A percentile compares a stretch with the other conserved stretches of the same genome.
Conservation (phyloP, 1,139 yeast species). For the Yamadazyma pseudoaaseri region DNA sequence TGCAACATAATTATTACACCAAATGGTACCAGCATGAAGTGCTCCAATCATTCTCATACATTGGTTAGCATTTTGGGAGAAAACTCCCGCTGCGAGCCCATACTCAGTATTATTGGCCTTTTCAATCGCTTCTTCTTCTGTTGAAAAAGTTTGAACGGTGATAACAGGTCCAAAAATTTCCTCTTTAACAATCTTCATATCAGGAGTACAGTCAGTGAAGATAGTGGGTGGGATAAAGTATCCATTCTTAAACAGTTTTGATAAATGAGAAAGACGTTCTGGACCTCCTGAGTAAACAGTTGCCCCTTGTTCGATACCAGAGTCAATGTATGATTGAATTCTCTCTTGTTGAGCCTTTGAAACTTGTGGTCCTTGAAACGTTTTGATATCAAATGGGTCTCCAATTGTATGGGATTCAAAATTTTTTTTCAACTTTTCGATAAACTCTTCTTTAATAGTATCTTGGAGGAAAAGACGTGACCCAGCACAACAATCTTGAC, state of each 20-base stretch:
- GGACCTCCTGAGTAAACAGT: slow-evolving; percentile 44
- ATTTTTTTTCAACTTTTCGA: slow-evolving; percentile 37
- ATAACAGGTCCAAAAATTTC: slow-evolving; percentile 66
- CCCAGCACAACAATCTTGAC: slow-evolving; percentile 48
- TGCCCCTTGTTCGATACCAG: slow-evolving; percentile 59
- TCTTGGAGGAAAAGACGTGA: slow-evolving; percentile 47
- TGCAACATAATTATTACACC: slow-evolving; percentile 70
- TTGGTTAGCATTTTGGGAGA: slow-evolving; percentile 54
- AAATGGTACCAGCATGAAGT: slow-evolving; percentile 53
- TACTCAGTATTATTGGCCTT: slow-evolving; percentile 52
- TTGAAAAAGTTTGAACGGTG: slow-evolving; percentile 47
- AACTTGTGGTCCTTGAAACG: slow-evolving; percentile 80
- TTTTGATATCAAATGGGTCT: slow-evolving; percentile 53
- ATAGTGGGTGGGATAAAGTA: slow-evolving; percentile 53
- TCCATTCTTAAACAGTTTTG: slow-evolving; percentile 39
- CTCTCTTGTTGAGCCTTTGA: slow-evolving; percentile 67
- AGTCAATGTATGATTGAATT: slow-evolving; percentile 46
- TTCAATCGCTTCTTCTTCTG: slow-evolving; percentile 52
- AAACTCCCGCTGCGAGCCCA: slow-evolving; percentile 74
- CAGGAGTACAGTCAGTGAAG: slow-evolving; percentile 51
- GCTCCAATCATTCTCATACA: slow-evolving; percentile 47
- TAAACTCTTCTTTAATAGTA: slow-evolving; percentile 45
- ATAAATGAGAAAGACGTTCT: slow-evolving; percentile 52
- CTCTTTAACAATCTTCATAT: slow-evolving; percentile 54
- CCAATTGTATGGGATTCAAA: slow-evolving; percentile 54